Evolutionary conservation across 257 asterid genomes (phyloP).

Genomic region (Solanum virginianum): DNA sequence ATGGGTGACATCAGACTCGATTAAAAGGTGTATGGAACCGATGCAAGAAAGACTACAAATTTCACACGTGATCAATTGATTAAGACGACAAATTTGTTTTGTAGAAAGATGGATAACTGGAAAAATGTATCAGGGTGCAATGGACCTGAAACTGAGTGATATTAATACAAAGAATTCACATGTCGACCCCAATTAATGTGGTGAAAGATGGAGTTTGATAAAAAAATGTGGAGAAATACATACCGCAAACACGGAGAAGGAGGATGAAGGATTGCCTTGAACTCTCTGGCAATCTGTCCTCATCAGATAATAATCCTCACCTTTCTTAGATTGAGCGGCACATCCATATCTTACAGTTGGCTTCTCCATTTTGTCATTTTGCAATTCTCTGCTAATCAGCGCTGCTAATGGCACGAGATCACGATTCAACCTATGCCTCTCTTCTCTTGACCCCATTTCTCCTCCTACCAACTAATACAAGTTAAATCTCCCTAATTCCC

Average conservation of each 20-base stretch:
- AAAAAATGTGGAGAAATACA: not conserved
- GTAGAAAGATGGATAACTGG: not conserved
- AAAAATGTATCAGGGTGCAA: not conserved
- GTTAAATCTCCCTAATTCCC: not conserved
- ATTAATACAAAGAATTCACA: not conserved
- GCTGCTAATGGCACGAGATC: constrained; percentile 70
- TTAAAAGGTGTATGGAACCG: not conserved
- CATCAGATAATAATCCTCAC: constrained; percentile 66
- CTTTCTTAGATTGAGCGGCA: constrained; percentile 68
- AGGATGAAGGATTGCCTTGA: constrained; percentile 56
- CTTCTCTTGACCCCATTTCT: constrained; percentile 57
- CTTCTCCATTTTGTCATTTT: constrained; percentile 67
- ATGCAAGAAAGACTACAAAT: not conserved
- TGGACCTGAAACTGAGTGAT: not conserved
- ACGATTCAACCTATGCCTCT: constrained; percentile 21
- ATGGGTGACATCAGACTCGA: not conserved
- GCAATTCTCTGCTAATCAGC: constrained; percentile 52
- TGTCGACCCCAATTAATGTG: not conserved
- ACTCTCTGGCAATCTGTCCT: constrained; percentile 73
- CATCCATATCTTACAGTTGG: constrained; percentile 58
- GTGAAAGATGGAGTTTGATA: not conserved
- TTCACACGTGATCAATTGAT: not conserved
- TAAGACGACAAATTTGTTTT: not conserved
- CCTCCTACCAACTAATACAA: not conserved
- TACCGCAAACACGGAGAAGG: constrained; percentile 76